A percentile compares a stretch with the other conserved stretches of the same genome.
These are phyloP conservation scores for Triticum aestivum DNA, from an alignment of 176 grass and related monocot genomes.

Conservation along the genomic window DNA sequence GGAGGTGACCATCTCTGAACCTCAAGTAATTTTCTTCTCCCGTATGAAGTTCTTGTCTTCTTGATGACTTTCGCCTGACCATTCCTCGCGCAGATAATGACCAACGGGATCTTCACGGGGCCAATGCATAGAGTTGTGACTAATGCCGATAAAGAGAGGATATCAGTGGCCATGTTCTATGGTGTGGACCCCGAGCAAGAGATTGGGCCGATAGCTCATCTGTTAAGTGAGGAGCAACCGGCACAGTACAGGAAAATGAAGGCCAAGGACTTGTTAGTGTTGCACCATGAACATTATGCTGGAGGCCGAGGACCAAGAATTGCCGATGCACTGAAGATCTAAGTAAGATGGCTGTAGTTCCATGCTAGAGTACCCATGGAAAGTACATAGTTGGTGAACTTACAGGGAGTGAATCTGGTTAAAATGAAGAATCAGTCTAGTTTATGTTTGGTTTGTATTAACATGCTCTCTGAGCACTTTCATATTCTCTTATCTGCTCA, in stretches of 20 bases:
- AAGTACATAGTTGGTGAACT: not conserved
- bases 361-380: not conserved
- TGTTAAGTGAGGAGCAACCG: not conserved
- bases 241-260: not conserved
- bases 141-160: constrained; percentile 21
- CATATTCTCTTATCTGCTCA: not conserved
- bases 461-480: not conserved
- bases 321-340: not conserved
- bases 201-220: not conserved
- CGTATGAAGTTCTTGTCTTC: not conserved
- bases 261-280: not conserved
- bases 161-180: not conserved
- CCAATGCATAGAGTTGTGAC: constrained; percentile 46
- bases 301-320: not conserved
- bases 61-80: not conserved
- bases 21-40: not conserved
- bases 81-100: constrained; percentile 27
- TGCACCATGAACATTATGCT: not conserved
- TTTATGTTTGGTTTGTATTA: not conserved
- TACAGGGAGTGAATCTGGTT: not conserved
- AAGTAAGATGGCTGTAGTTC: not conserved
- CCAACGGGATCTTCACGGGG: constrained; percentile 35
- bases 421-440: not conserved
- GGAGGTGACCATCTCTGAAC: constrained; percentile 33
- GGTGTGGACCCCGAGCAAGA: not conserved